phyloP scores from a whole-genome alignment of 2,329 filamentous ascomycete genomes.

The Talaromyces sp. region DNA sequence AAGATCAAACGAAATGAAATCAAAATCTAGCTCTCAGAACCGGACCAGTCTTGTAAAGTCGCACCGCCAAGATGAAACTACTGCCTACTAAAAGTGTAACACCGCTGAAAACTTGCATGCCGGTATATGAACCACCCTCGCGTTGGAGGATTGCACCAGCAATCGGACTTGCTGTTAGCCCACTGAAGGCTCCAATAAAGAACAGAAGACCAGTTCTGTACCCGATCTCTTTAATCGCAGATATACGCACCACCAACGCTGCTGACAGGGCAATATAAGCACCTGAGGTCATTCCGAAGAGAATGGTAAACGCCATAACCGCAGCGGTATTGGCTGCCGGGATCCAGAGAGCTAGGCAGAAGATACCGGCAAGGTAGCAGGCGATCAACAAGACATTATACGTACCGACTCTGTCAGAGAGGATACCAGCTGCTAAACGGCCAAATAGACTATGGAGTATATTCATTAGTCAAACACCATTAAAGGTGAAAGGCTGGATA shows the following conservation, averaged over 20 bases:
- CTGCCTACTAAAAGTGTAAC: neutral
- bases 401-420: constrained; percentile 30
- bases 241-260: constrained; percentile 25
- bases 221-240: constrained; percentile 22
- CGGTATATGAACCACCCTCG: neutral
- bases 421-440: constrained; percentile 27
- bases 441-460: constrained; percentile 21
- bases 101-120: constrained; percentile 1
- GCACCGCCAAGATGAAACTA: neutral
- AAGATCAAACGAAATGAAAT: neutral
- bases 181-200: constrained; percentile 21
- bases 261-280: constrained; percentile 27
- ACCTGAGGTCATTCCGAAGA: constrained; percentile 25
- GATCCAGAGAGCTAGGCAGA: constrained; percentile 24
- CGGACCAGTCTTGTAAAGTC: constrained; percentile 3
- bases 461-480: neutral
- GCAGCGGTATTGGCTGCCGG: constrained; percentile 13
- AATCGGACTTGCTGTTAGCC: constrained; percentile 22
- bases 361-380: constrained; percentile 15
- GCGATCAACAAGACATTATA: constrained; percentile 28
- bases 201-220: constrained; percentile 23
- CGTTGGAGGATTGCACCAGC: constrained; percentile 20
- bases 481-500: neutral
- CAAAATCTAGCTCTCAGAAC: constrained; percentile 2
- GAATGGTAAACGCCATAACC: constrained; percentile 20